Percentiles rank a stretch among this genome's conserved stretches.
These are phyloP conservation scores for Diplodia intermedia DNA, from an alignment of 2,329 filamentous ascomycete genomes.

Conservation along the genomic window DNA sequence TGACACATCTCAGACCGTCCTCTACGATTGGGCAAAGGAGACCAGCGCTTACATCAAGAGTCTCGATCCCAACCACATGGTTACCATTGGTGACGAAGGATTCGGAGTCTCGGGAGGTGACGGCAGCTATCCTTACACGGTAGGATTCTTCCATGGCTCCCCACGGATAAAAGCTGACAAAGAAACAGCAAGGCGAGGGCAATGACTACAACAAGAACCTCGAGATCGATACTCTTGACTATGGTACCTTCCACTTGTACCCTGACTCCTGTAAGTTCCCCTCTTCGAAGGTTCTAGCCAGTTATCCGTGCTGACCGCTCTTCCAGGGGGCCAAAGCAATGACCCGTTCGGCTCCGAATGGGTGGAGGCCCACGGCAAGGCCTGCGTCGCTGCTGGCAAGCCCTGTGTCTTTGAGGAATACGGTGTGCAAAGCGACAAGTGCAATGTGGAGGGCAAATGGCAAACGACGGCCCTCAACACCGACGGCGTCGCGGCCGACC, in stretches of 20 bases:
- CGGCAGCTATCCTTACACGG: conserved; percentile 58
- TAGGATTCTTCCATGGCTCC: background rate
- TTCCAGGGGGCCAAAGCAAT: conserved; percentile 41
- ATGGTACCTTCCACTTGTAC: conserved; percentile 63
- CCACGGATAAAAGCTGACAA: background rate
- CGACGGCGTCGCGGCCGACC: conserved; percentile 43
- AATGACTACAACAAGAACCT: conserved; percentile 61
- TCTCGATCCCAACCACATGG: conserved; percentile 66
- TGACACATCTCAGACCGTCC: conserved; percentile 49
- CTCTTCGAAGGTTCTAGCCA: background rate
- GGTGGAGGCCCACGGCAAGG: conserved; percentile 55
- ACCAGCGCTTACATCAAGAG: conserved; percentile 69
- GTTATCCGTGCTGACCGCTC: background rate
- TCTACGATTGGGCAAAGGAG: conserved; percentile 65
- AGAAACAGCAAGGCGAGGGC: conserved; percentile 54
- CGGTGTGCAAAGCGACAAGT: conserved; percentile 42
- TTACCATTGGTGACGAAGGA: conserved; percentile 70
- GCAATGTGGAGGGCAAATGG: conserved; percentile 42
- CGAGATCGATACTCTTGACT: conserved; percentile 61
- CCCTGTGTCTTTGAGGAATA: conserved; percentile 52
- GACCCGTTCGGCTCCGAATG: conserved; percentile 53
- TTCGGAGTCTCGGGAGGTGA: conserved; percentile 55
- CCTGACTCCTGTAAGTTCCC: conserved; percentile 52
- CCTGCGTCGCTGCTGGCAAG: conserved; percentile 49
- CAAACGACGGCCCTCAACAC: conserved; percentile 41